Base-by-base conservation (phyloP, 2,329 filamentous ascomycete species). In the Fusarium napiforme region DNA sequence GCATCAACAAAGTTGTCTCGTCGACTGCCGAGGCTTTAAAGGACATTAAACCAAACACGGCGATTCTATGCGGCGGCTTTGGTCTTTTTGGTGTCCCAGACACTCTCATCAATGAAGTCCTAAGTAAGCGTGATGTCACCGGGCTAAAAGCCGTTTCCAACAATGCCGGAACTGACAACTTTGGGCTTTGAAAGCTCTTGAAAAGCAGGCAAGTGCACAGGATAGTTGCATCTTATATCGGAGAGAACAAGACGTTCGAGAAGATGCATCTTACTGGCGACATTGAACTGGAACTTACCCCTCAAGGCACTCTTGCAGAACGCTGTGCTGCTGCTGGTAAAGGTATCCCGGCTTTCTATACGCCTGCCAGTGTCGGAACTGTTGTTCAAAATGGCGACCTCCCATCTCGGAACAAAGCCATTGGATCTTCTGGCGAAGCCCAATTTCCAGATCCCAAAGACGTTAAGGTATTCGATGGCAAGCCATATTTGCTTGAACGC, bases 221-320 rank as follows among this genome's bases (percentile, higher is more conserved):
- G 85, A 97, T 97, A 91, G 91, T 97, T 79, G 93, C 95, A 43
- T 96, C 93, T 78, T 98, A 97, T 82, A 95, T 98, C 53, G 95
- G 95, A 80, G 94, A 96, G 85, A 98, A 98, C 86, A 97, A 97
- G 87, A 93, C 92, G 9, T 94, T 98, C 71, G 95, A 97, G 86
- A 87, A 88, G 80, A 96, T 96, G 92, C 98, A 97, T 81, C 86
- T 97, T 60, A 93, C 89, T 4, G 95, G 95, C 65, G 87, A 97
- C 81, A 91, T 97, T 63, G 94, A 97, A 82, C 89, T 98, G 47
- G 95, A 98, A 84, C 89, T 98, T 74, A 96, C 93, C 5, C 95
- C 95, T 0, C 95, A 97, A 82, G 95, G 95, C 66, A 97, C 95
- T 7, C 87, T 98, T 45, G 95, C 95, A n/a, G 95, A 98, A 85